Evolutionary conservation across 495 filamentous ascomycete species (phyloP).

Genomic region (Xylaria bambusicola): DNA sequence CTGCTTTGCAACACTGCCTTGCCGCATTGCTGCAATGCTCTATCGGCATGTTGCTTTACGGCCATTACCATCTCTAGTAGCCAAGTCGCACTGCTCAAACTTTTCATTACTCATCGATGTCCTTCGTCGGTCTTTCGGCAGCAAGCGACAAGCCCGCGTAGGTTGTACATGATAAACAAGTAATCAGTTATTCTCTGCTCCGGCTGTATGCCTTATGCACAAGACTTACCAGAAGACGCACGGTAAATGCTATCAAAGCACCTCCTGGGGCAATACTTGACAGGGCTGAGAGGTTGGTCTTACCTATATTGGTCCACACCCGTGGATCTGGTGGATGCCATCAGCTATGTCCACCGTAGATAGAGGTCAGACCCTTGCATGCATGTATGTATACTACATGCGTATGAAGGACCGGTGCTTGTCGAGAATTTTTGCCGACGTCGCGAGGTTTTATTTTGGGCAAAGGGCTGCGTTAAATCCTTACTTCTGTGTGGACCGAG

Average conservation of each 20-base stretch:
- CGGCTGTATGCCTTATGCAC: neutral
- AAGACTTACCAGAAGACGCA: neutral
- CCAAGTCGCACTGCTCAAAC: neutral
- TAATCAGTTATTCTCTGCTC: neutral
- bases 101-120: neutral
- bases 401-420: constrained; percentile 9
- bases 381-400: constrained; percentile 2
- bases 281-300: constrained; percentile 4
- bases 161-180: neutral
- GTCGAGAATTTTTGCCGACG: constrained; percentile 8
- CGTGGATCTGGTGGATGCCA: neutral
- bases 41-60: neutral
- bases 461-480: neutral
- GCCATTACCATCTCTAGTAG: neutral
- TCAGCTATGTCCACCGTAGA: neutral
- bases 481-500: neutral
- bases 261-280: neutral
- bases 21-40: neutral
- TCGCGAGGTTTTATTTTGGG: constrained; percentile 11
- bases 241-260: neutral
- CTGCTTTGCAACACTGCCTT: neutral
- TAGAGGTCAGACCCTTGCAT: constrained; percentile 7
- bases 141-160: neutral
- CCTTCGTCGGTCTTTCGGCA: constrained; percentile 2
- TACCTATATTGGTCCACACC: neutral